phyloP scores from a whole-genome alignment of 768 basidiomycete genomes.

The Scleroderma bovista region DNA sequence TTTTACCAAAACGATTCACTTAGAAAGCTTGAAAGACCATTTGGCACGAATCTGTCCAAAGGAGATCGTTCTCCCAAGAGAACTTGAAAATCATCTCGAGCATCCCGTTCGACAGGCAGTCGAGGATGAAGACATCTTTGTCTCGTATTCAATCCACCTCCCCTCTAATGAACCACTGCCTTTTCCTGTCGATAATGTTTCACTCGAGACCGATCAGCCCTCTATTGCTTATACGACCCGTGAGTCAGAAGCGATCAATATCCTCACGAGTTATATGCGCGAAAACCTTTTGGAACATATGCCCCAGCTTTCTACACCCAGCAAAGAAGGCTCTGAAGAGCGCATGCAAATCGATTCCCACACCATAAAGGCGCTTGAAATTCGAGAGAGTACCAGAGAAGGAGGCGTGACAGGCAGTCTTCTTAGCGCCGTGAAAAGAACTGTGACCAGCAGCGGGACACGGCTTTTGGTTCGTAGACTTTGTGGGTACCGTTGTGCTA shows the following conservation, averaged over 20 bases:
- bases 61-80: conserved; percentile 67
- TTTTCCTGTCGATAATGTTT: neutral
- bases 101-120: conserved; percentile 48
- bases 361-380: conserved; percentile 85
- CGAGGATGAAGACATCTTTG: conserved; percentile 47
- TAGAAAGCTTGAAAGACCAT: conserved; percentile 67
- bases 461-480: conserved; percentile 72
- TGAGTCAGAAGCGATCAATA: conserved; percentile 53
- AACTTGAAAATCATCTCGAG: conserved; percentile 28
- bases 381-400: conserved; percentile 68
- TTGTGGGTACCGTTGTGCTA: conserved; percentile 43
- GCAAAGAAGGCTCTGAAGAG: conserved; percentile 45
- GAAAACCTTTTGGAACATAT: conserved; percentile 72
- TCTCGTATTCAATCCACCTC: conserved; percentile 40
- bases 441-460: conserved; percentile 71
- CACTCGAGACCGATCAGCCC: conserved; percentile 17
- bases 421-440: conserved; percentile 68
- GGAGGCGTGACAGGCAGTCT: conserved; percentile 72
- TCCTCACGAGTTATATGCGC: conserved; percentile 62
- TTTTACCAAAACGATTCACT: conserved; percentile 59
- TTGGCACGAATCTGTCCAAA: conserved; percentile 74
- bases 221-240: conserved; percentile 23
- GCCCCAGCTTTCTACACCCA: conserved; percentile 57
- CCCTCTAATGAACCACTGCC: neutral
- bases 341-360: conserved; percentile 90